Base-by-base conservation (phyloP, 179 eudicot species). In the Spinacia oleracea region DNA sequence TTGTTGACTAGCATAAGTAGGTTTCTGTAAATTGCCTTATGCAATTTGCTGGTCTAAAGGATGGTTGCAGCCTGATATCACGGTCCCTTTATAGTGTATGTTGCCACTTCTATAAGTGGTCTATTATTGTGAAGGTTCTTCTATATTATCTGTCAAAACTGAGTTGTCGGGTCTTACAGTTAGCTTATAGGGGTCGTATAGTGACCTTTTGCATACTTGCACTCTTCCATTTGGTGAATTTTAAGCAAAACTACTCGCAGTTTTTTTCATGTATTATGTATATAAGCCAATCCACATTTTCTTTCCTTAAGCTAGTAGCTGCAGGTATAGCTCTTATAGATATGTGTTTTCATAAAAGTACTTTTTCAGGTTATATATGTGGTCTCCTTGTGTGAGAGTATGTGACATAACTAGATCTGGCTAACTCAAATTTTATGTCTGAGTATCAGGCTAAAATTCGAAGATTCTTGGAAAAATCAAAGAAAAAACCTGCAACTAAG, bases 361-460 rank as follows among this genome's bases (percentile, higher is more conserved):
- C 4, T 38, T 38, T 38, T 38, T 38, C 40, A 38, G 40, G 40
- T 4, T 38, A 38, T 38, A 38, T 38, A 38, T 38, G 40, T 38
- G 40, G 40, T 38, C 5, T 38, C 40, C 10, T 15, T 11, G 50
- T 10, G 16, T 40, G 34, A 0, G 16, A 18, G 74, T 65, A 55
- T n/a, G 45, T 48, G 50, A 50, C 29, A 56, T 35, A 4, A 48
- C 63, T 55, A 53, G 35, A 68, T 70, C n/a, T 64, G 45, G 65
- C 64, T 34, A 6, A 71, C 32, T 31, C 73, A 62, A 62, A 23
- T 40, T 42, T 43, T 56, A 11, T 64, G 32, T 63, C 35, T 83
- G n/a, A n/a, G 32, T 56, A 18, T 75, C 89, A 96, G 99, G 93
- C 83, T 77, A 92, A 86, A 81, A 88, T 96, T 79, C 90, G 87